Conservation (phyloP, 441 rosid genomes). For the Syzygium syzygioides region DNA sequence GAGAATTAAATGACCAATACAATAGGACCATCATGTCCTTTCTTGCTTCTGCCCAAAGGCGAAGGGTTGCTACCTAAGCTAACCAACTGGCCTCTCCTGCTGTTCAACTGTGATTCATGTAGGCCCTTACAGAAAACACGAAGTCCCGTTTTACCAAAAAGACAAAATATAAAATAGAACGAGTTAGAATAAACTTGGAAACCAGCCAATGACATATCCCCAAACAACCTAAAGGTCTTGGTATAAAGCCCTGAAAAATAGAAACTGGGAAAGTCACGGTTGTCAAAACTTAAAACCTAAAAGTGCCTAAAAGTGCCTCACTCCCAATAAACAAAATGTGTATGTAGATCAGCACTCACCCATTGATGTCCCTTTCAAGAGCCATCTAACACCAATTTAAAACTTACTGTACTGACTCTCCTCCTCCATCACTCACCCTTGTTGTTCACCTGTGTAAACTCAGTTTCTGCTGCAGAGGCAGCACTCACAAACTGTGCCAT, state of each 20-base stretch:
- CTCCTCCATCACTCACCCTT: neutral
- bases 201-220: neutral
- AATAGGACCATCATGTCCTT: neutral
- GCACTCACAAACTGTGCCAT: neutral
- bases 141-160: neutral
- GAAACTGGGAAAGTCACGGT: neutral
- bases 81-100: neutral
- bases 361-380: neutral
- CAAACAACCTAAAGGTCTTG: neutral
- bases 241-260: neutral
- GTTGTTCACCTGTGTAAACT: neutral
- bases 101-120: neutral
- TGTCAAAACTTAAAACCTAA: neutral
- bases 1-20: neutral
- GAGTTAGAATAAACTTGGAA: neutral
- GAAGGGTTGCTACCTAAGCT: neutral
- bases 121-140: neutral
- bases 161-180: too few species aligned
- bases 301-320: neutral
- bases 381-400: neutral
- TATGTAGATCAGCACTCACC: neutral
- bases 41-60: neutral
- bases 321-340: neutral
- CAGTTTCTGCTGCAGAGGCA: neutral
- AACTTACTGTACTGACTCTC: neutral